Base-by-base conservation (phyloP, 129 eudicot genomes). In the Smallanthus sonchifolius region DNA sequence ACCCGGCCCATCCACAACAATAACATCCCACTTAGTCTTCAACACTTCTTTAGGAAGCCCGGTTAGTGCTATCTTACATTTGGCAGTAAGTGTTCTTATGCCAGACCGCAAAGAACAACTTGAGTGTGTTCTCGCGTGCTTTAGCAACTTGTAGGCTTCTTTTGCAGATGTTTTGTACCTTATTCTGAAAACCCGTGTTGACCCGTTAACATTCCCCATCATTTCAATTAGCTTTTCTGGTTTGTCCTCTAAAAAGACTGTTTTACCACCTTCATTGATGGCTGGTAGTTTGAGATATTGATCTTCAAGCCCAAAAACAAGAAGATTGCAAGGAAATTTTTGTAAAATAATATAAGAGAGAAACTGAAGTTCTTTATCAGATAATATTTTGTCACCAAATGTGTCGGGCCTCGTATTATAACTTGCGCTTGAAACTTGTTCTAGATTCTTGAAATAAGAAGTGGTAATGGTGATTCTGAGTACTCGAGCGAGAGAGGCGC, bases 1-100 rank as follows among this genome's bases (percentile, higher is more conserved):
- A n/a, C 83, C 70, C 0, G 98, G 97, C 7, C 97, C 98, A 71
- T 90, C 98, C 61, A 94, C 96, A 19, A 90, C 77, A 63, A 94
- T 81, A 45, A 90, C 82, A 70, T 90, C 98, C 98, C 98, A 94
- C 69, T 77, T 86, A 7, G 77, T 32, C 72, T 82, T 77, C 24
- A 88, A 77, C 42, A 86, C 91, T 81, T 82, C 77, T 14, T 69
- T 55, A 4, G 98, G 98, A 59, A 90, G 79, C 24, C 85, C 83
- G 3, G 78, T 77, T 51, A 90, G 70, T 8, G 86, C 88, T 49
- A 94, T 77, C 70, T 68, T 83, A 85, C 98, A 94, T 55, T 62
- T 84, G 57, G 96, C 82, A 14, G 39, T 30, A 44, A 80, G 75
- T 5, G 11, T 56, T 6, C 82, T 78, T 10, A 67, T 19, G 48